phyloP scores from a whole-genome alignment of 2,329 filamentous ascomycete genomes.

The Xylariaceae sp. region DNA sequence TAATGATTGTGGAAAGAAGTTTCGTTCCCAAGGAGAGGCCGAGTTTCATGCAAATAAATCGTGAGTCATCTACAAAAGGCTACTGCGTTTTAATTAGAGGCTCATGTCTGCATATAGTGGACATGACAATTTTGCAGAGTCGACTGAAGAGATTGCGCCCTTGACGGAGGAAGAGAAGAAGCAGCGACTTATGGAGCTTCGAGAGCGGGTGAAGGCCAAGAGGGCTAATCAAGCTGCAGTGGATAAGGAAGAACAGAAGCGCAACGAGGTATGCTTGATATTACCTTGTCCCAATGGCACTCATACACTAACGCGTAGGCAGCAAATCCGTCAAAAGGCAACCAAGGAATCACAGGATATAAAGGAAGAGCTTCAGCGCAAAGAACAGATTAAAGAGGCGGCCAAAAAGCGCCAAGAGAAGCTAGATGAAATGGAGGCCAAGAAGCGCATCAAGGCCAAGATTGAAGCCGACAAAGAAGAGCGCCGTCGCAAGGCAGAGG shows the following conservation, averaged over 20 bases:
- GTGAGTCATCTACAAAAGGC: constrained; percentile 46
- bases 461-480: constrained; percentile 95
- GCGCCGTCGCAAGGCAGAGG: constrained; percentile 81
- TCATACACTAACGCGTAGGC: constrained; percentile 22
- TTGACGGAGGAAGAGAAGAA: constrained; percentile 92
- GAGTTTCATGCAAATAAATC: constrained; percentile 92
- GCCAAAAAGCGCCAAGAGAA: constrained; percentile 88
- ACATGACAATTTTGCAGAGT: constrained; percentile 91
- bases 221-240: constrained; percentile 68
- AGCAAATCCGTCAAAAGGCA: constrained; percentile 80
- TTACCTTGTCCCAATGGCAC: background rate
- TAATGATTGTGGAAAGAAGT: constrained; percentile 93
- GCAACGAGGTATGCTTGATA: constrained; percentile 71
- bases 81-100: constrained; percentile 8
- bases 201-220: constrained; percentile 74
- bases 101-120: constrained; percentile 55
- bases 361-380: constrained; percentile 86
- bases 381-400: constrained; percentile 92
- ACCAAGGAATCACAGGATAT: constrained; percentile 87
- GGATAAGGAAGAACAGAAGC: constrained; percentile 82
- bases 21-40: constrained; percentile 79
- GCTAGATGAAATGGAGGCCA: constrained; percentile 80
- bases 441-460: constrained; percentile 87
- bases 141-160: constrained; percentile 87
- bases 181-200: constrained; percentile 76